Conservation (phyloP, 306 rosid genomes). For the Lotus japonicus region DNA sequence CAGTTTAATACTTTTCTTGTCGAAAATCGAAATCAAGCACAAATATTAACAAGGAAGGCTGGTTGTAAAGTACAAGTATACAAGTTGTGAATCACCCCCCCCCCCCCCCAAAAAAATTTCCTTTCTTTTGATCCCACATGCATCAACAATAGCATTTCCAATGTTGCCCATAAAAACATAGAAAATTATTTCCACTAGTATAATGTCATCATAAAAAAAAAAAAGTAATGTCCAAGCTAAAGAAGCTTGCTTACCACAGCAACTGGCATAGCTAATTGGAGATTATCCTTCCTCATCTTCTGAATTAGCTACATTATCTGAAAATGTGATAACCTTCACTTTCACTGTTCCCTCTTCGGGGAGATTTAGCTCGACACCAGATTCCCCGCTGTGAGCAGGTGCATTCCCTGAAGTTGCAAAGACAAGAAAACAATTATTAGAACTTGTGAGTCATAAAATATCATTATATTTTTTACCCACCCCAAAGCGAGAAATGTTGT, state of each 20-base stretch:
- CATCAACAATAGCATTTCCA: neutral
- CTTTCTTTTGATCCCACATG: neutral
- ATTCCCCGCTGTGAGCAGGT: conserved; percentile 7
- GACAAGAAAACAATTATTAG: neutral
- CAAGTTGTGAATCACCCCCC: neutral
- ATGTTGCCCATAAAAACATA: neutral
- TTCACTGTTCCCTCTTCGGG: conserved; percentile 43
- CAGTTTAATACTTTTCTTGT: too few relatives aligned
- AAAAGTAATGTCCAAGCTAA: conserved; percentile 6
- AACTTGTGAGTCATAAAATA: neutral
- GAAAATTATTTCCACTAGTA: neutral
- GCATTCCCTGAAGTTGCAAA: conserved; percentile 20
- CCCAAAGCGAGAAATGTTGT: neutral
- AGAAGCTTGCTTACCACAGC: conserved; percentile 42
- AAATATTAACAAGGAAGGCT: neutral
- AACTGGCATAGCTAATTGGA: conserved; percentile 20
- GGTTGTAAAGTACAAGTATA: neutral
- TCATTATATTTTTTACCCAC: neutral
- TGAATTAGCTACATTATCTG: conserved; percentile 21
- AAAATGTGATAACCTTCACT: conserved; percentile 35
- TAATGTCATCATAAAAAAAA: conserved; percentile 1
- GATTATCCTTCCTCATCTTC: conserved; percentile 60
- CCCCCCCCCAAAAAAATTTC: neutral
- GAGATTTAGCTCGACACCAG: conserved; percentile 30
- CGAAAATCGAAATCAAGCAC: too few relatives aligned